Base-by-base conservation (phyloP, 495 filamentous ascomycete species). In the Aspergillus olivimuriae region DNA sequence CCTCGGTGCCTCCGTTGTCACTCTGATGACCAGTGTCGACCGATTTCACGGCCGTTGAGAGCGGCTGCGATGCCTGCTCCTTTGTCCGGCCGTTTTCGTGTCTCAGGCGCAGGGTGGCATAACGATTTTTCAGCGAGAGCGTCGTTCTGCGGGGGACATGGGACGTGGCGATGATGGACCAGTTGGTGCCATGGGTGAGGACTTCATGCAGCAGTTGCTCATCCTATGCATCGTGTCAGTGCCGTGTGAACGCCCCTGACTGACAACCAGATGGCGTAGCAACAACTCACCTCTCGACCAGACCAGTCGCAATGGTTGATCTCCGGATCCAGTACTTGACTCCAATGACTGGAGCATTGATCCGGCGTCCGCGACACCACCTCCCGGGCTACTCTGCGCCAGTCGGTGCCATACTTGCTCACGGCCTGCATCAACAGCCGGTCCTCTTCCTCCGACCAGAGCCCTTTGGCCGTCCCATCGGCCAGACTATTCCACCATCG, bases 281-380 rank as follows among this genome's bases (percentile, higher is more conserved):
- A 7, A 30, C 26, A 30, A 41, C 16, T 1, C 15, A 41, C 39
- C 23, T 41, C 39, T 4, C 14, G n/a, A 4, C 15, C n/a, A 7
- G 39, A 28, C 39, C 39, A 41, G 14, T 28, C 22, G 31, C 39
- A 28, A 15, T n/a, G 24, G 15, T 41, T 22, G 2, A 41, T 19
- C 11, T 41, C 12, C 39, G 43, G 51, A 39, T 53, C 39, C 3
- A 53, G 42, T 19, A 15, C 31, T n/a, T 53, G 34, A 22, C 43
- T 53, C 53, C 53, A 56, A 9, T 47, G 53, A 23, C 51, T 56
- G 30, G 53, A 39, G 37, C 53, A 56, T 43, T 56, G 51, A 16
- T 53, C 50, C 4, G 39, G 36, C 41, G 34, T 55, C 20, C 51
- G 37, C 15, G 43, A 51, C 37, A 36, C 38, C 7, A 54, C 51